Percentiles rank a stretch among this genome's conserved stretches.
phyloP scores from a whole-genome alignment of 164 flowering plant species.

The Cinnamomum chago region DNA sequence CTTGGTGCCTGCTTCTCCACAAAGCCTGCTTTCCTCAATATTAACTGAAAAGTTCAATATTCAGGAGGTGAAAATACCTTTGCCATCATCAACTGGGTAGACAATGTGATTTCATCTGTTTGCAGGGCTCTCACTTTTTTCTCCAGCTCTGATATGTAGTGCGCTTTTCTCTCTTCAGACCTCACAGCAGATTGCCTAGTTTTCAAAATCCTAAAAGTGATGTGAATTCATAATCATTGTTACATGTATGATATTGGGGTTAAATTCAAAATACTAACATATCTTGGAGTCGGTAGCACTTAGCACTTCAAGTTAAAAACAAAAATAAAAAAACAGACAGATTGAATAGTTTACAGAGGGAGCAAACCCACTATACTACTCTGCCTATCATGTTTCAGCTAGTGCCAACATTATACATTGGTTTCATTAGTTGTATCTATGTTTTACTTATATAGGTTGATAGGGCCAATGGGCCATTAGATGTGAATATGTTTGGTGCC shows the following conservation, averaged over 20 bases:
- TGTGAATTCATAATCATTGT: too few relatives aligned
- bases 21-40: neutral
- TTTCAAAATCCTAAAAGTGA: conserved; percentile 73
- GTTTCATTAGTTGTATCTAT: too few relatives aligned
- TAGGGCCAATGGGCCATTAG: neutral
- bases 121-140: conserved; percentile 86
- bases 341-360: too few relatives aligned
- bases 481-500: too few relatives aligned
- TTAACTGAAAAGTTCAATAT: neutral
- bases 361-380: too few relatives aligned
- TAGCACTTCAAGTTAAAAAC: too few relatives aligned
- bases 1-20: neutral
- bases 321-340: too few relatives aligned
- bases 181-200: conserved; percentile 98
- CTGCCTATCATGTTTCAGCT: too few relatives aligned
- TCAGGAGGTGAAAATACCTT: conserved; percentile 45
- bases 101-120: conserved; percentile 84
- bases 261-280: too few relatives aligned
- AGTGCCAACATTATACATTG: neutral
- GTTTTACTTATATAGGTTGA: neutral
- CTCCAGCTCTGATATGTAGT: conserved; percentile 93
- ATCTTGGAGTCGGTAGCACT: too few relatives aligned
- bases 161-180: conserved; percentile 96
- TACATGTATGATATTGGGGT: too few relatives aligned
- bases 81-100: conserved; percentile 80